Evolutionary conservation across 78 protist species (phyloP), one percentile per base, ranked within the genome.

Genomic region (Dictyostelium firmibasis): DNA sequence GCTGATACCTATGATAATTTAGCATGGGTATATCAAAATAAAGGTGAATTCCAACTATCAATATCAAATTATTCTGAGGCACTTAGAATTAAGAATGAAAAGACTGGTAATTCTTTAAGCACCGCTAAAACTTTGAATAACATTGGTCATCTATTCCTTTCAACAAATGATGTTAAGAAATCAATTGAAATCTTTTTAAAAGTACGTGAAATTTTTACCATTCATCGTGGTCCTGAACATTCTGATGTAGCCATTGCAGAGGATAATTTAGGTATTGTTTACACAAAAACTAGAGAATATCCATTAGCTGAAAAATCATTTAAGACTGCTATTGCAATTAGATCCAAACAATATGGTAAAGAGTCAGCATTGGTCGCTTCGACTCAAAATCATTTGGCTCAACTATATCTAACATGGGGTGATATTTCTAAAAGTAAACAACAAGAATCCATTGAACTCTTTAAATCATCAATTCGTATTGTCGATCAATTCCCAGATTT

Each of bases 41-140:
- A 81, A 81, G 75, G 74, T 23, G 81, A 69, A 18, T 81, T 44
- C 33, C 62, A 89, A 33, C 8, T 64, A 38, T 60, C 94, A 33
- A 44, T 81, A 3, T 13, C 72, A 13, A 36, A 89, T 41, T 89
- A 89, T 35, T 29, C 72, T 0, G 64, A 81, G 27, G 94, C 94
- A 27, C 50, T 89, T 16, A 47, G 25, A 8, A 89, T 89, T 70
- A 89, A 89, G 23, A 78, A 67, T n/a, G 85, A 76, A 35, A 87
- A 89, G 3, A 81, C 86, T 69, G 87, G 94, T 29, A 64, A 89
- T 20, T 31, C 70, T 29, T 16, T 89, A 18, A 81, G 82, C 0
- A 75, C 85, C 10, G 94, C 94, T n/a, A 89, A 89, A 25, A 89
- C 94, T 18, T 44, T 89, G 8, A 89, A 89, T 70, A 89, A 89